phyloP scores from a whole-genome alignment of 1,284 basidiomycete genomes.

The Pyrrhoderma lamaoense region DNA sequence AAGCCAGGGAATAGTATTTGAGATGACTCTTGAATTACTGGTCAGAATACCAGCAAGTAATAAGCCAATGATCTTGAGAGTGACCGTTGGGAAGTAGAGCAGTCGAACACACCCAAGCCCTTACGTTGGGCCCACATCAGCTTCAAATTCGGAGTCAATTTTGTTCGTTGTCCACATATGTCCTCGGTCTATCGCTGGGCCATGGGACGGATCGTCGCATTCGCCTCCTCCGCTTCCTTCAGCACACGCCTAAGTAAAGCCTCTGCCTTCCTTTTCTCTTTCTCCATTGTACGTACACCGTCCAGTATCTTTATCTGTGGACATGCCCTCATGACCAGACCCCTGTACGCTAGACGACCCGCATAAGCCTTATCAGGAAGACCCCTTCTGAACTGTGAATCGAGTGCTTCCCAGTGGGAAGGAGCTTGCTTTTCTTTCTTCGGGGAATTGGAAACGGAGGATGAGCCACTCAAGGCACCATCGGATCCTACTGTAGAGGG shows the following conservation, averaged over 20 bases:
- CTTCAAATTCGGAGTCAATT: no score
- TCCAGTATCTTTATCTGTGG: slow-evolving; percentile 65
- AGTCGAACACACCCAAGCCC: no score
- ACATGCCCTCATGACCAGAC: slow-evolving; percentile 75
- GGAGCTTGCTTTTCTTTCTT: slow-evolving; percentile 28
- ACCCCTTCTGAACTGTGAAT: slow-evolving; percentile 79
- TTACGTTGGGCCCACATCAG: no score
- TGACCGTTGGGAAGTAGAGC: no score
- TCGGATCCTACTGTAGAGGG: slow-evolving; percentile 5
- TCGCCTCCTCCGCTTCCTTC: slow-evolving; percentile 5
- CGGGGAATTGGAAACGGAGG: slow-evolving; percentile 13
- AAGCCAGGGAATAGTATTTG: no score
- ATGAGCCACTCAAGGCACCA: not conserved
- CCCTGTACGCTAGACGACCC: slow-evolving; percentile 80
- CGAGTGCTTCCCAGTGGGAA: slow-evolving; percentile 63
- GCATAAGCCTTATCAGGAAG: slow-evolving; percentile 84
- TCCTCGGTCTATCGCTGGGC: slow-evolving; percentile 2
- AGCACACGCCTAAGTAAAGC: slow-evolving; percentile 53
- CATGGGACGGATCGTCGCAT: not conserved
- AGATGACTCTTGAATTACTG: no score
- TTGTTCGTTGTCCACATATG: no score
- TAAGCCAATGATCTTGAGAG: no score
- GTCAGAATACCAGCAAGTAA: no score
- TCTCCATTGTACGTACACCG: slow-evolving; percentile 70
- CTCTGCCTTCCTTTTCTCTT: slow-evolving; percentile 77